Base-by-base conservation (phyloP, 805 yeast genomes). In the Starmera caribaea region DNA sequence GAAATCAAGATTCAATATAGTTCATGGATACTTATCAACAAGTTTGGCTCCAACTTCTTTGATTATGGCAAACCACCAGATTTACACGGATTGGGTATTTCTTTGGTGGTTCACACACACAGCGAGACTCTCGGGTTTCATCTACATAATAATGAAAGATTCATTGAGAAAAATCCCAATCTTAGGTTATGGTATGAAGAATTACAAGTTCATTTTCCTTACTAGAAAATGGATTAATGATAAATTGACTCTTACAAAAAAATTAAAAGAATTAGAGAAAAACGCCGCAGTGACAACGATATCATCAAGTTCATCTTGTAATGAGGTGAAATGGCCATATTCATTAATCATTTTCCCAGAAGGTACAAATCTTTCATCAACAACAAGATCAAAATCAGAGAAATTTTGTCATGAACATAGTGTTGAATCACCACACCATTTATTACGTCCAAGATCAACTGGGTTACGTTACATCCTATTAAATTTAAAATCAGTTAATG, bases 41-140 rank as follows among this genome's bases (percentile, higher is more conserved):
- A 42, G 48, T 11, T 50, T 80, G 34, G 57, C 66, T 8, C 73
- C 73, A 16, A 70, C 77, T 32, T 69, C 84, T 0, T 70, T 90
- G 2, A 57, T 81, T 35, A 79, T 89, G 30, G 76, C 92, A n/a
- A 90, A 90, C 55, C 97, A 90, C 59, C 97, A 89, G 62, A 81
- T 90, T 17, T 90, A 90, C 57, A 78, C 90, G 4, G 98, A 90
- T 57, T 90, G 98, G 98, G 69, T 83, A 10, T 88, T 75, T 50
- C 49, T 87, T 40, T 90, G 98, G 98, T 90, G 85, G 76, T 44
- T 84, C 16, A 66, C 84, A 0, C 82, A 85, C 56, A 71, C 88
- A 6, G 74, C 86, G 11, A 58, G 69, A n/a, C 58, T 79, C 34
- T 74, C 80, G 8, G 82, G 81, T 31, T 68, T 74, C 36, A 67